A percentile compares a stretch with the other conserved stretches of the same genome.
These are phyloP conservation scores for Diaporthe sp. DNA, from an alignment of 2,329 filamentous ascomycete genomes.

Conservation along the genomic window DNA sequence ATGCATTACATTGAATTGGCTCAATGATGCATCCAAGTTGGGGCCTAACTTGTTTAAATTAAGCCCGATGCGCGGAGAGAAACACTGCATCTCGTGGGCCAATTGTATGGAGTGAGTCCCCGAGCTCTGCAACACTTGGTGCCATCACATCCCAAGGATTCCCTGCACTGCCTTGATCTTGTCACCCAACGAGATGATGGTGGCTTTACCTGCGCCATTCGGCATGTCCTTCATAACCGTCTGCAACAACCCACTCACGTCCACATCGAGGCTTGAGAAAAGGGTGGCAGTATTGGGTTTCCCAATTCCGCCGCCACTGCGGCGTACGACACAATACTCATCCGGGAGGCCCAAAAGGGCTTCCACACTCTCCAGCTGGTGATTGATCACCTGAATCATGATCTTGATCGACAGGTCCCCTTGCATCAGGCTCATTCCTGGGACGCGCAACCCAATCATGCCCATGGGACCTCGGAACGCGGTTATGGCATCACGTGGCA, in stretches of 20 bases:
- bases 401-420: constrained; percentile 4
- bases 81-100: too few species aligned
- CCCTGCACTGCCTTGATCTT: not conserved
- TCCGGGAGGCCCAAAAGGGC: not conserved
- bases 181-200: not conserved
- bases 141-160: not conserved
- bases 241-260: not conserved
- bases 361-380: not conserved
- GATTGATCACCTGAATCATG: not conserved
- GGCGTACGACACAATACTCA: not conserved
- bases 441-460: not conserved
- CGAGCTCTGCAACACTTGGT: not conserved
- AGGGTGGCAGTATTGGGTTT: not conserved
- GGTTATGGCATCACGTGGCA: not conserved
- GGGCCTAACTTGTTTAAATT: not conserved
- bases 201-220: not conserved
- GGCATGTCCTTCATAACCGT: not conserved
- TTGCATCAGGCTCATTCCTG: not conserved
- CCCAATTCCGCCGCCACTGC: not conserved
- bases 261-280: not conserved
- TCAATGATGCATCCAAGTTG: too few species aligned
- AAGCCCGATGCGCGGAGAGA: too few species aligned
- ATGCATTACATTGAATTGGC: too few species aligned
- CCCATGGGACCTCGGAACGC: not conserved
- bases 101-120: not conserved